Percentiles rank a stretch among this genome's conserved stretches.
Conservation (phyloP, 805 yeast genomes). For the Monosporozyma solicola region DNA sequence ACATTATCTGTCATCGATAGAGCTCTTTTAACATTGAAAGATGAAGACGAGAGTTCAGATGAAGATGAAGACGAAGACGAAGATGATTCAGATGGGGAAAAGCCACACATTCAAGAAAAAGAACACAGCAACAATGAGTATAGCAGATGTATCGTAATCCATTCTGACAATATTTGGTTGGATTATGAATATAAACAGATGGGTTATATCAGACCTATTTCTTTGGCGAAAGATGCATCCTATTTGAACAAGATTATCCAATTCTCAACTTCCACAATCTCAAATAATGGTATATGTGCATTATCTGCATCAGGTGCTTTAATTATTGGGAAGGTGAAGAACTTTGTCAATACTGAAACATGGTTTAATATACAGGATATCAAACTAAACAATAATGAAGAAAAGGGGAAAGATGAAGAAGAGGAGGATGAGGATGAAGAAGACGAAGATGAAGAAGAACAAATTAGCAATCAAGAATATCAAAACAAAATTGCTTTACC, state of each 20-base stretch:
- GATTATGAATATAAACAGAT: constrained; percentile 17
- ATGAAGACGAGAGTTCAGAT: constrained; percentile 23
- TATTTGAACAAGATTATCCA: constrained; percentile 10
- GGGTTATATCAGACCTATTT: constrained; percentile 24
- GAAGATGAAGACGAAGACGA: constrained; percentile 13
- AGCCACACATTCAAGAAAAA: neutral
- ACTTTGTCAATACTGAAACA: constrained; percentile 12
- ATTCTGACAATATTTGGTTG: constrained; percentile 30
- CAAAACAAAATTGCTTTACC: constrained; percentile 8
- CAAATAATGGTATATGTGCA: constrained; percentile 24
- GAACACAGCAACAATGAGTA: neutral
- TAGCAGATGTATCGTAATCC: constrained; percentile 23
- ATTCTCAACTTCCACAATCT: constrained; percentile 18
- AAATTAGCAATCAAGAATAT: constrained; percentile 5
- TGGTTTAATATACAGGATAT: constrained; percentile 18
- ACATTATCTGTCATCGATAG: constrained; percentile 19
- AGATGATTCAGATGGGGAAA: constrained; percentile 10
- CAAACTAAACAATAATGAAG: neutral
- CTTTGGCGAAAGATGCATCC: constrained; percentile 10
- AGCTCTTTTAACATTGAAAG: constrained; percentile 16
- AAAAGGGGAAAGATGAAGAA: constrained; percentile 2
- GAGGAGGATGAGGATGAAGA: constrained; percentile 8
- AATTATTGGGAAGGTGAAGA: constrained; percentile 21
- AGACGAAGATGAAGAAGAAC: constrained; percentile 13
- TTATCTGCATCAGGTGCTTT: constrained; percentile 19